Conservation (phyloP, 2,329 filamentous ascomycete genomes). For the Aaosphaeria arxii region DNA sequence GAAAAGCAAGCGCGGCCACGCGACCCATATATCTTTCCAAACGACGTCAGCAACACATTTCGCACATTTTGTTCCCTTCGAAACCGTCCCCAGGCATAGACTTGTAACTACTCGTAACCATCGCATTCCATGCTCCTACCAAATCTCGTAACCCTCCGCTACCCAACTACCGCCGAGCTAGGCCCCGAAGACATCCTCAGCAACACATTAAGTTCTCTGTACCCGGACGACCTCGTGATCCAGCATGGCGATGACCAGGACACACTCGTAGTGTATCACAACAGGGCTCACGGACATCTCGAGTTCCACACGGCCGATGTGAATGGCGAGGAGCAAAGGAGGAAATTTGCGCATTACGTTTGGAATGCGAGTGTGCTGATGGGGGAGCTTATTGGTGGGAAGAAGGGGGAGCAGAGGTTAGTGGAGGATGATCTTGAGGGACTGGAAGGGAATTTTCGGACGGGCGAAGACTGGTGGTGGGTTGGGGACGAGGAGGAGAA, state of each 20-base stretch:
- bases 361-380: constrained; percentile 63
- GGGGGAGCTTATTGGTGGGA: constrained; percentile 42
- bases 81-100: too few relatives aligned
- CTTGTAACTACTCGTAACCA: neutral
- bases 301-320: constrained; percentile 44
- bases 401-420: constrained; percentile 1
- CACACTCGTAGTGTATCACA: constrained; percentile 59
- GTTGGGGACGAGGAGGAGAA: constrained; percentile 24
- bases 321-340: constrained; percentile 52
- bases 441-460: constrained; percentile 6
- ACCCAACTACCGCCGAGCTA: constrained; percentile 22
- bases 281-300: constrained; percentile 26
- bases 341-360: constrained; percentile 68
- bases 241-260: constrained; percentile 61
- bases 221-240: constrained; percentile 65
- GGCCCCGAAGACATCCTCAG: constrained; percentile 60
- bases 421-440: constrained; percentile 9
- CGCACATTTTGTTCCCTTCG: too few relatives aligned
- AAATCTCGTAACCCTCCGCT: constrained; percentile 26
- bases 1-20: too few relatives aligned
- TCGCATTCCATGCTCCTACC: constrained; percentile 15
- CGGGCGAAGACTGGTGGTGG: constrained; percentile 29
- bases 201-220: constrained; percentile 60
- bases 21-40: too few relatives aligned
- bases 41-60: too few relatives aligned